Conservation (phyloP, 371 early-diverging fungal species). For the Funneliformis caledonium region DNA sequence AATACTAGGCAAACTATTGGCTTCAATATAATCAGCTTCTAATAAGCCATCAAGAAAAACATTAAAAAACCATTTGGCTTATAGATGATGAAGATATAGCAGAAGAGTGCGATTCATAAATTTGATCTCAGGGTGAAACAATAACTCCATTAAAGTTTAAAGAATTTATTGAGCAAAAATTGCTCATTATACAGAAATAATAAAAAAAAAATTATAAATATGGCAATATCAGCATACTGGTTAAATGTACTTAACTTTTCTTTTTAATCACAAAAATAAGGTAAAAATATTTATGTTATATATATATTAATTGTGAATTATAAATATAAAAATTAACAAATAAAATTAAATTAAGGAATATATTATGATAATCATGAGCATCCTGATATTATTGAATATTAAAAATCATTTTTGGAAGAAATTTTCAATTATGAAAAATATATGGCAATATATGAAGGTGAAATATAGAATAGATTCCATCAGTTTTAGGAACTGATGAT, state of each 20-base stretch:
- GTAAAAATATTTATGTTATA: too few relatives aligned
- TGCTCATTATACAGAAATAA: not conserved
- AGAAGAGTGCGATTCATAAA: not conserved
- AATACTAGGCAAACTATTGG: not conserved
- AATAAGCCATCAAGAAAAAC: not conserved
- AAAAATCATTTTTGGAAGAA: not conserved
- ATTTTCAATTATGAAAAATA: constrained; percentile 11
- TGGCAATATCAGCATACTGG: not conserved
- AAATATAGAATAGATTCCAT: not conserved
- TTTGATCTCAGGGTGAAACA: not conserved
- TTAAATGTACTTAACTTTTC: not conserved
- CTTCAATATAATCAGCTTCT: not conserved
- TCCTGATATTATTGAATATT: not conserved
- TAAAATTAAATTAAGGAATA: not conserved
- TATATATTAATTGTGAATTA: too few relatives aligned
- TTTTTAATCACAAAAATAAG: constrained; percentile 22
- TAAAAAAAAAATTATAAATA: not conserved
- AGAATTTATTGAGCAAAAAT: constrained; percentile 9
- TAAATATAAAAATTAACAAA: too few relatives aligned
- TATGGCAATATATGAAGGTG: not conserved
- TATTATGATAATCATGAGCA: not conserved
- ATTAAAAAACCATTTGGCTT: not conserved
- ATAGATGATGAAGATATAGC: not conserved
- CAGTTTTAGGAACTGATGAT: not conserved
- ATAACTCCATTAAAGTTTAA: constrained; percentile 14